Evolutionary conservation across 495 filamentous ascomycete species (phyloP).

Genomic region (Wilcoxina mikolae): DNA sequence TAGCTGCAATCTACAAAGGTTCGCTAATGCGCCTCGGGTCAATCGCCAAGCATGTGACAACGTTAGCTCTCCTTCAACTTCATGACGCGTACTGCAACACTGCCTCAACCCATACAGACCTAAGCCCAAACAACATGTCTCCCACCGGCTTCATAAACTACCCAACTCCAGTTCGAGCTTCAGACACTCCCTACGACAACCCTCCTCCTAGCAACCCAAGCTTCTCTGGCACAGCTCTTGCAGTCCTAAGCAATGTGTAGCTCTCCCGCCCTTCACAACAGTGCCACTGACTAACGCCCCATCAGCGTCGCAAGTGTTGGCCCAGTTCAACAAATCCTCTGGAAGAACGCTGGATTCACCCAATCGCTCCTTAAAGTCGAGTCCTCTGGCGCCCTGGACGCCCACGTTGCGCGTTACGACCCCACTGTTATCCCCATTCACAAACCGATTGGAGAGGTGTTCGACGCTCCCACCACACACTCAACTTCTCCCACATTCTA

Average conservation of each 20-base stretch:
- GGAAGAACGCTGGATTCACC: slow-evolving; percentile 61
- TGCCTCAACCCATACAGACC: background rate
- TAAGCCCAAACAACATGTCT: background rate
- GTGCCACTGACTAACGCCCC: slow-evolving; percentile 2
- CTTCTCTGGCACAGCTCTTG: slow-evolving; percentile 38
- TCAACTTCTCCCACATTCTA: slow-evolving; percentile 36
- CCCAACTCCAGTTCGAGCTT: slow-evolving; percentile 16
- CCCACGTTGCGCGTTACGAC: slow-evolving; percentile 53
- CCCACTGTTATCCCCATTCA: slow-evolving; percentile 62
- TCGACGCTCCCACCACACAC: slow-evolving; percentile 26
- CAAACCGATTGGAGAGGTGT: background rate
- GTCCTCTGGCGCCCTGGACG: slow-evolving; percentile 33
- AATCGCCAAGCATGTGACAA: too few relatives aligned
- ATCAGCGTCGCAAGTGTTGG: slow-evolving; percentile 41
- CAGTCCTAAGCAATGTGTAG: slow-evolving; percentile 39
- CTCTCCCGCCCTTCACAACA: slow-evolving; percentile 8
- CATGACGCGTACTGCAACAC: too few relatives aligned
- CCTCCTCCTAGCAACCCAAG: slow-evolving; percentile 40
- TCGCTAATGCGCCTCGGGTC: too few relatives aligned
- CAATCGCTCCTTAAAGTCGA: slow-evolving; percentile 39
- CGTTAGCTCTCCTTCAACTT: too few relatives aligned
- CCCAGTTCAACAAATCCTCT: slow-evolving; percentile 47
- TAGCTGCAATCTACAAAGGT: too few relatives aligned
- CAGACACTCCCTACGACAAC: slow-evolving; percentile 33
- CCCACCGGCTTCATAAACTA: slow-evolving; percentile 13